Conservation (phyloP, 306 rosid genomes). For the Luffa aegyptiaca region DNA sequence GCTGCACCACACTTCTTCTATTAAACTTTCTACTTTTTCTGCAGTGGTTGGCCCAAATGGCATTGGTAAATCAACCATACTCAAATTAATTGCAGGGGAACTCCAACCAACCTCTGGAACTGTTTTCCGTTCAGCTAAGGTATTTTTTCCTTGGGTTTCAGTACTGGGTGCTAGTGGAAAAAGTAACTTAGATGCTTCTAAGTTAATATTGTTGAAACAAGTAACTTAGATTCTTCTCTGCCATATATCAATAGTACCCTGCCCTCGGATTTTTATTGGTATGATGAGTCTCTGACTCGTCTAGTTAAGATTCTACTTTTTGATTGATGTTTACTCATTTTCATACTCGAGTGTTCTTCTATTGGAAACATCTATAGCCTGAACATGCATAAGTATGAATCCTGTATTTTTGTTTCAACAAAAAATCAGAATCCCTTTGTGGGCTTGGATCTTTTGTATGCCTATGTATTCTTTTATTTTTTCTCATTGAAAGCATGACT, state of each 20-base stretch:
- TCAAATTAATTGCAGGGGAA: constrained; percentile 94
- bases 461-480: too few relatives aligned
- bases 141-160: constrained; percentile 16
- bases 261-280: neutral
- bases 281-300: neutral
- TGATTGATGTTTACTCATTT: neutral
- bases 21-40: constrained; percentile 20
- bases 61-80: constrained; percentile 96
- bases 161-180: neutral
- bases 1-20: constrained; percentile 7
- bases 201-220: neutral
- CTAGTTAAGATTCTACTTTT: neutral
- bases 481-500: too few relatives aligned
- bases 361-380: neutral
- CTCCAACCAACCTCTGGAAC: constrained; percentile 96
- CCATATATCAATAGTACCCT: neutral
- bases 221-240: too few relatives aligned
- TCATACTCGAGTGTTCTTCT: neutral
- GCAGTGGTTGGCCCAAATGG: constrained; percentile 99
- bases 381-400: neutral
- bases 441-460: too few relatives aligned
- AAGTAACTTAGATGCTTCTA: neutral
- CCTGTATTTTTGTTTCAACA: neutral
- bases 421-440: neutral
- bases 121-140: constrained; percentile 97